These are phyloP conservation scores for Solanum corneliomulleri DNA, from an alignment of 257 asterid genomes.

Conservation along the genomic window DNA sequence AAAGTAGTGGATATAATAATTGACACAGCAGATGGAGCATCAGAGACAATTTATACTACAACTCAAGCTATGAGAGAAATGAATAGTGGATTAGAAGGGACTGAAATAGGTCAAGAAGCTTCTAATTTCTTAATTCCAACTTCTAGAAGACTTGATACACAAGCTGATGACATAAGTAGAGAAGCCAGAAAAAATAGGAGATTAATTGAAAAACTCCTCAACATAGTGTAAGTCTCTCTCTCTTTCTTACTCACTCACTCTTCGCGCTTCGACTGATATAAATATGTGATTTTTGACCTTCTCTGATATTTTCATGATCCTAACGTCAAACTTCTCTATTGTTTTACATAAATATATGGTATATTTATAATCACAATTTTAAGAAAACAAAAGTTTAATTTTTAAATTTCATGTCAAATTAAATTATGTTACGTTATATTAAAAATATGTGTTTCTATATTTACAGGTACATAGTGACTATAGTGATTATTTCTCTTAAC, in stretches of 20 bases:
- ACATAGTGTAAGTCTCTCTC: slow-evolving; percentile 23
- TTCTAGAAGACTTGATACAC: slow-evolving; percentile 38
- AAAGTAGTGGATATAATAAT: slow-evolving; percentile 57
- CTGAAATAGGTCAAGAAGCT: slow-evolving; percentile 17
- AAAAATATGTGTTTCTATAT: not conserved
- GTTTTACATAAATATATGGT: too few species aligned
- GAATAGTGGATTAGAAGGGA: slow-evolving; percentile 21
- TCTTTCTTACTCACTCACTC: not conserved
- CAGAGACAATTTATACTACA: slow-evolving; percentile 45
- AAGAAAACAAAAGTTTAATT: too few species aligned
- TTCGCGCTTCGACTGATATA: not conserved
- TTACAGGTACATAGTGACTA: slow-evolving; percentile 28
- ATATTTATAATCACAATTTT: too few species aligned
- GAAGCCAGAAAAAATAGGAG: slow-evolving; percentile 56
- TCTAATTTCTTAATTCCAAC: slow-evolving; percentile 42
- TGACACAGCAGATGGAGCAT: slow-evolving; percentile 80
- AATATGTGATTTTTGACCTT: not conserved
- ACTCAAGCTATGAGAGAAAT: slow-evolving; percentile 64
- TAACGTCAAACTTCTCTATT: too few species aligned
- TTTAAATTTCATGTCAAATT: too few species aligned
- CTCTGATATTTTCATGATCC: too few species aligned
- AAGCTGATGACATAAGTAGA: slow-evolving; percentile 52
- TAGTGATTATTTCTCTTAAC: slow-evolving; percentile 32
- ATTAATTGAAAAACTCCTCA: slow-evolving; percentile 39
- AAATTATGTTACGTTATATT: too few species aligned